phyloP scores from a whole-genome alignment of 176 grass and related monocot genomes.

The Aechmea fasciata region DNA sequence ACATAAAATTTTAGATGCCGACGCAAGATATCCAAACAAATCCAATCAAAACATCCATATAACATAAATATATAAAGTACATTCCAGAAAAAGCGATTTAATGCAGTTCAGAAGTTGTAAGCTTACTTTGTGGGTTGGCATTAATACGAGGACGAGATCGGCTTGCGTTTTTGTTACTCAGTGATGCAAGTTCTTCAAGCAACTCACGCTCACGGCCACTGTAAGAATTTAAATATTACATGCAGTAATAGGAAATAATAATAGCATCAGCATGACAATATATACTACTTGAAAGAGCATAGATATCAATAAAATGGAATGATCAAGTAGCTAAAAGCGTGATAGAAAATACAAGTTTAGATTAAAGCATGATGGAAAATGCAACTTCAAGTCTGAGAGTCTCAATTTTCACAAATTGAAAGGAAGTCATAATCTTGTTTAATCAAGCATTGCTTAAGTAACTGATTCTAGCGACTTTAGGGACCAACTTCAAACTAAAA shows the following conservation, averaged over 20 bases:
- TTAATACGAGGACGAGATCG: conserved; percentile 18
- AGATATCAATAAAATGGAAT: neutral
- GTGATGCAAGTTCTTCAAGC: conserved; percentile 79
- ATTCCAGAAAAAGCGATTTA: neutral
- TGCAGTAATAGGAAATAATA: neutral
- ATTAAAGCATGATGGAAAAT: too few relatives aligned
- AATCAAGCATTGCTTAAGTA: neutral
- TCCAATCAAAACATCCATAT: neutral
- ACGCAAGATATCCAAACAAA: neutral
- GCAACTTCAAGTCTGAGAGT: too few relatives aligned
- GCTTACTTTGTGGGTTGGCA: conserved; percentile 47
- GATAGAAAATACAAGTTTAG: too few relatives aligned
- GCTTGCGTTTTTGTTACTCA: conserved; percentile 36
- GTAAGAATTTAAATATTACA: conserved; percentile 17
- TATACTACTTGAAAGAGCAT: neutral
- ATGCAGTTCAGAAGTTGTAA: neutral
- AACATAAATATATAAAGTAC: neutral
- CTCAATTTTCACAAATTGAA: neutral
- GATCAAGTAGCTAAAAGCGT: too few relatives aligned
- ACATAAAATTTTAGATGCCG: neutral
- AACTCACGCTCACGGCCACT: conserved; percentile 71
- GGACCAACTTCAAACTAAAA: neutral
- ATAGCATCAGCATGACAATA: neutral
- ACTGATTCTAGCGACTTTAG: neutral
- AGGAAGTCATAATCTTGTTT: neutral